Evolutionary conservation across 768 basidiomycete species (phyloP).

Genomic region (Myochromella boudieri): DNA sequence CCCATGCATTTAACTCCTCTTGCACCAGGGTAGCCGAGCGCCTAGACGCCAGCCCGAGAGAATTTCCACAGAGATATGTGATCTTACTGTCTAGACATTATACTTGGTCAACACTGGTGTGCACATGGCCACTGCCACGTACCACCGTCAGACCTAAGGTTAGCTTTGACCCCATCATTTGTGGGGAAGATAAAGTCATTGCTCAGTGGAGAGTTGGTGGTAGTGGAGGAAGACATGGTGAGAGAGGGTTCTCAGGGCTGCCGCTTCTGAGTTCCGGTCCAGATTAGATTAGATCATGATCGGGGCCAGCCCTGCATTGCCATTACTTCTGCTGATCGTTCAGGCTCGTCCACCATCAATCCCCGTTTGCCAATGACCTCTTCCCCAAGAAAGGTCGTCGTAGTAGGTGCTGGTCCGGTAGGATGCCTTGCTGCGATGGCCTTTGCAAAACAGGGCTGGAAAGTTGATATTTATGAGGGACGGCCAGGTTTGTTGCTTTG

Average conservation of each 20-base stretch:
- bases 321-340: neutral
- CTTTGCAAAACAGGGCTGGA: conserved; percentile 86
- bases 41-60: conserved; percentile 81
- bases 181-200: conserved; percentile 59
- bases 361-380: conserved; percentile 16
- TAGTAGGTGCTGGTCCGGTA: conserved; percentile 91
- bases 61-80: conserved; percentile 95
- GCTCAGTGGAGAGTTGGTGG: conserved; percentile 35
- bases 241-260: neutral
- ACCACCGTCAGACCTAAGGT: conserved; percentile 39
- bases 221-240: conserved; percentile 12
- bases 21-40: conserved; percentile 69
- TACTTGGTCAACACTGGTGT: no score
- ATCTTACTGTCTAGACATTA: conserved; percentile 50
- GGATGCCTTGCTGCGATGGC: conserved; percentile 89
- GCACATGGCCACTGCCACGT: no score
- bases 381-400: conserved; percentile 46
- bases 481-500: conserved; percentile 56
- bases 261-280: neutral
- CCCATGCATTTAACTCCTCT: conserved; percentile 88
- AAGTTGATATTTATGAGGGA: conserved; percentile 76
- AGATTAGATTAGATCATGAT: conserved; percentile 17
- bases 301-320: no score
- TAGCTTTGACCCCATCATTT: conserved; percentile 49
- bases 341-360: neutral